Conservation (phyloP, 306 rosid genomes). For the Lathyrus oleraceus region DNA sequence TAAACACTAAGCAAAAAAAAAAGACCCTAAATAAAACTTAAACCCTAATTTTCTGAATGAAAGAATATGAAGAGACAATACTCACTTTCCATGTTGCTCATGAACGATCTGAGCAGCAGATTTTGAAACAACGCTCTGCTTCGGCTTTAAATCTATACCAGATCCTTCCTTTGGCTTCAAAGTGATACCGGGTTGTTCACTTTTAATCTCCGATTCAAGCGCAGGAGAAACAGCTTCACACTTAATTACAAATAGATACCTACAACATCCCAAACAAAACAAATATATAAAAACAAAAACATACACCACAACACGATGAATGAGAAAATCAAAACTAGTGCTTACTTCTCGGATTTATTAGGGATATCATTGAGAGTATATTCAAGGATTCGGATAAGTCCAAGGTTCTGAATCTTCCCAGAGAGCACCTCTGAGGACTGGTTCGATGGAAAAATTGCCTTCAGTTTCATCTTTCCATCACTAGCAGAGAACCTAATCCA, state of each 20-base stretch:
- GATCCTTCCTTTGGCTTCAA: constrained; percentile 51
- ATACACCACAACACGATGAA: background rate
- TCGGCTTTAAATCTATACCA: constrained; percentile 66
- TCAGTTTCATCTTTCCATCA: constrained; percentile 75
- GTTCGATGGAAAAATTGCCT: constrained; percentile 57
- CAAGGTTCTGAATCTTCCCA: constrained; percentile 81
- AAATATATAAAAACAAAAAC: background rate
- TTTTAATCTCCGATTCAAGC: constrained; percentile 63
- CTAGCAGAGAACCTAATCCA: constrained; percentile 68
- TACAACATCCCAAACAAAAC: constrained; percentile 16
- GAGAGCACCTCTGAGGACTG: constrained; percentile 53
- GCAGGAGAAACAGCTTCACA: constrained; percentile 80
- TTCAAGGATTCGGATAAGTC: constrained; percentile 70
- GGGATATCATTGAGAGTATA: constrained; percentile 80
- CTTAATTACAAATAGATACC: constrained; percentile 69
- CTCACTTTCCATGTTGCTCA: constrained; percentile 80
- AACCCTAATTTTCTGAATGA: background rate
- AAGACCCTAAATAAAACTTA: background rate
- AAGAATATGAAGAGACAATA: constrained; percentile 15
- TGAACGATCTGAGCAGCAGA: constrained; percentile 88
- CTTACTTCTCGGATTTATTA: constrained; percentile 75
- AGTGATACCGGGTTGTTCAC: constrained; percentile 37
- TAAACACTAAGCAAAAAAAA: background rate
- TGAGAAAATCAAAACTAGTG: background rate
- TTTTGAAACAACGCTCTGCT: constrained; percentile 68